Conservation (phyloP, 2,329 filamentous ascomycete species). For the Monilinia aucupariae region DNA sequence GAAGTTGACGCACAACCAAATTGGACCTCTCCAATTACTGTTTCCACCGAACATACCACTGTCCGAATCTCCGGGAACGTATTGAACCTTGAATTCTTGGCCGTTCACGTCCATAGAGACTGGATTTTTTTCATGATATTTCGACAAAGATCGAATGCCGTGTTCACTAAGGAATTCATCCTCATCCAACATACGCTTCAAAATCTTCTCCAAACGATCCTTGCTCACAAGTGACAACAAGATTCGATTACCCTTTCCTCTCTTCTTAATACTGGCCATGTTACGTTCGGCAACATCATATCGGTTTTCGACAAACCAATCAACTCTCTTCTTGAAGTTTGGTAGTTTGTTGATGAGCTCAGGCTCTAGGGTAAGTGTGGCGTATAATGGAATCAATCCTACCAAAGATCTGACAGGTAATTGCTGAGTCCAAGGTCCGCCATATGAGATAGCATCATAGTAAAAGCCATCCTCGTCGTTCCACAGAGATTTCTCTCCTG, state of each 20-base stretch:
- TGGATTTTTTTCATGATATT: slow-evolving; percentile 82
- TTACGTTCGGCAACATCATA: slow-evolving; percentile 86
- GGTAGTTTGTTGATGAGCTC: slow-evolving; percentile 89
- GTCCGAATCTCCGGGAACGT: slow-evolving; percentile 93
- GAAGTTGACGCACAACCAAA: slow-evolving; percentile 96
- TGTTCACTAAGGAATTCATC: slow-evolving; percentile 87
- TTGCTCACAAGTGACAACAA: slow-evolving; percentile 87
- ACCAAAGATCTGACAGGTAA: slow-evolving; percentile 88
- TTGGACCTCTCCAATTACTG: slow-evolving; percentile 94
- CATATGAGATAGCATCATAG: slow-evolving; percentile 96
- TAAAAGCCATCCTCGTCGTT: slow-evolving; percentile 97
- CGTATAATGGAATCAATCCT: slow-evolving; percentile 88
- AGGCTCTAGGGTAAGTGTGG: slow-evolving; percentile 85
- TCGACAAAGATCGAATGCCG: slow-evolving; percentile 87
- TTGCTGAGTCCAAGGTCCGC: slow-evolving; percentile 87
- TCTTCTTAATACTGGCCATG: slow-evolving; percentile 85
- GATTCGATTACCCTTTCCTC: slow-evolving; percentile 84
- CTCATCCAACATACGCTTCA: slow-evolving; percentile 88
- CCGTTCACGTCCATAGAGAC: slow-evolving; percentile 96
- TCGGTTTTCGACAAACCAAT: slow-evolving; percentile 90
- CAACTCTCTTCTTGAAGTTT: slow-evolving; percentile 83
- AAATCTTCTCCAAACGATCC: slow-evolving; percentile 82
- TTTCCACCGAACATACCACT: slow-evolving; percentile 93
- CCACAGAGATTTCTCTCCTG: slow-evolving; percentile 80
- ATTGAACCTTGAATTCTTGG: slow-evolving; percentile 79